Conservation (phyloP, 257 asterid genomes). For the Henckelia pumila region DNA sequence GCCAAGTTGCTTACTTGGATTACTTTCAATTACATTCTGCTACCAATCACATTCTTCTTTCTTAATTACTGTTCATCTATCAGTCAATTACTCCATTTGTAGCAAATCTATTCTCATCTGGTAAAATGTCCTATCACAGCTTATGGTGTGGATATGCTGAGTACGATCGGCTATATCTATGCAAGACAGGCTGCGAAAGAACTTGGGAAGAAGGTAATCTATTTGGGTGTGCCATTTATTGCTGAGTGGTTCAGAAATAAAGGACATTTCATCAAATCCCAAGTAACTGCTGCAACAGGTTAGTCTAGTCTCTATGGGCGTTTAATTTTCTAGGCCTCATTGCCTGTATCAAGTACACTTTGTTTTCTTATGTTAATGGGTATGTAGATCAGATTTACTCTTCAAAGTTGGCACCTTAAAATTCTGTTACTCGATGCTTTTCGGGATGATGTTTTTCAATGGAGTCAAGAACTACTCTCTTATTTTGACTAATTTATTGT, state of each 20-base stretch:
- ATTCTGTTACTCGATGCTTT: background rate
- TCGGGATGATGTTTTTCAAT: background rate
- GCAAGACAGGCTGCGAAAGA: conserved; percentile 95
- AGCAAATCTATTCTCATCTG: conserved; percentile 27
- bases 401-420: conserved; percentile 15
- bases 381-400: conserved; percentile 16
- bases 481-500: conserved; percentile 9
- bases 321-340: conserved; percentile 12
- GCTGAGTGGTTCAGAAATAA: conserved; percentile 99
- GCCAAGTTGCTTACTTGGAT: background rate
- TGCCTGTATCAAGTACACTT: conserved; percentile 1
- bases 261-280: conserved; percentile 97
- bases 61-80: conserved; percentile 11
- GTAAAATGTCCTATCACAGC: conserved; percentile 54
- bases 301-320: conserved; percentile 20
- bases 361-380: conserved; percentile 17
- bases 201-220: conserved; percentile 95
- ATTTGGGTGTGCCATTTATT: conserved; percentile 86
- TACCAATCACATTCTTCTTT: conserved; percentile 15
- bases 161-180: conserved; percentile 94
- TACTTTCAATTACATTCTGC: conserved; percentile 9
- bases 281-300: conserved; percentile 99
- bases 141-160: conserved; percentile 97
- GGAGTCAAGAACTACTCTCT: background rate
- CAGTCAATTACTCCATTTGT: conserved; percentile 14